Evolutionary conservation across 768 basidiomycete species (phyloP), one percentile per base, ranked within the genome.

Genomic region (Termitomyces sp.): DNA sequence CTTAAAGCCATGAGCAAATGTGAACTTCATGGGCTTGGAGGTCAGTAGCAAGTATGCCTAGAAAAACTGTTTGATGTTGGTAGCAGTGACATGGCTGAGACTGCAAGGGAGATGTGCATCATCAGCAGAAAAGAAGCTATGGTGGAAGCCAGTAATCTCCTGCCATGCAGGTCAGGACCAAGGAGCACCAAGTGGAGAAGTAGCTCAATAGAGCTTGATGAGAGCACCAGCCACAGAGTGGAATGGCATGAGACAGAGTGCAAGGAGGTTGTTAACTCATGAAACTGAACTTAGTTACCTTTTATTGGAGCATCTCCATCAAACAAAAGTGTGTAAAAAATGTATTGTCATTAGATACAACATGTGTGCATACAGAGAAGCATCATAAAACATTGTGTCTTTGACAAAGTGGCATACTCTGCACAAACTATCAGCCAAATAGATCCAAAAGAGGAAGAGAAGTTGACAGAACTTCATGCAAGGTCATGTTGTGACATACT

Each of bases 81-180:
- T 28, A 13, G 64, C 58, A 3, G 66, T 44, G 1, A 45, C 28
- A 2, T 57, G 59, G 18, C 64, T 63, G 63, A 63, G 63, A 1
- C 66, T 65, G 13, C 33, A 46, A n/a, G 68, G 69, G 5, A 70
- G 65, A 11, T 45, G 42, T 6, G 44, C 24, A 32, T 68, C 65
- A 28, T 70, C 67, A 4, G 32, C 33, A 7, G 66, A 65, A 50
- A 72, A 72, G 11, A 72, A 61, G 18, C 70, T 68, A 39, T 69
- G 62, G 1, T 35, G 16, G 13, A 72, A 52, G 3, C 69, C 67
- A 11, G 71, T 71, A 4, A 62, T 53, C 3, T 69, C 63, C 38
- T 67, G 60, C 71, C 71, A 72, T 3, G 4, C 13, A 1, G 57
- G 33, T 55, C 54, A 70, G 0, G 32, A 13, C 69, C 67, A 72